These are phyloP conservation scores for Apocynum venetum DNA, from an alignment of 257 asterid genomes.

Conservation along the genomic window DNA sequence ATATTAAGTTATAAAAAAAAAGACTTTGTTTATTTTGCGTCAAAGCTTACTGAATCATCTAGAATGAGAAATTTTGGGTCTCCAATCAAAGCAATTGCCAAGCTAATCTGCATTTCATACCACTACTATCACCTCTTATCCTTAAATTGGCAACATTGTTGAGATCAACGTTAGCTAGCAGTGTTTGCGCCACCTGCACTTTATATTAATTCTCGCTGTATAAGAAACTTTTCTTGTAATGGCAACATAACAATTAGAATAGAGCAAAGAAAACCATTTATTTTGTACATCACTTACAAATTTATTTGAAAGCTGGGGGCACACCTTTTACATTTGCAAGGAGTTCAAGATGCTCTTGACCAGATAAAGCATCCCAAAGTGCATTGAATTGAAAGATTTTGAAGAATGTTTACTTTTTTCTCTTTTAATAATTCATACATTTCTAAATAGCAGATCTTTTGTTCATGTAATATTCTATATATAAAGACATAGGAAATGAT, in stretches of 20 bases:
- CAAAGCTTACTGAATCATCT: slow-evolving; percentile 32
- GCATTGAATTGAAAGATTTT: slow-evolving; percentile 27
- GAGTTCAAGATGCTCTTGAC: slow-evolving; percentile 35
- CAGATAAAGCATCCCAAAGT: slow-evolving; percentile 35
- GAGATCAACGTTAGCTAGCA: slow-evolving; percentile 28
- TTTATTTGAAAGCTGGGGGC: slow-evolving; percentile 13
- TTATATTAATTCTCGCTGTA: background rate
- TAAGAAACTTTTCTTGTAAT: background rate
- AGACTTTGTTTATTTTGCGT: background rate
- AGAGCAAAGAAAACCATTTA: background rate
- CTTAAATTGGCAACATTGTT: slow-evolving; percentile 23
- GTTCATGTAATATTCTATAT: background rate
- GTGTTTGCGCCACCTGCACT: slow-evolving; percentile 23
- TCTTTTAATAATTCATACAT: background rate
- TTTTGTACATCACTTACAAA: slow-evolving; percentile 18
- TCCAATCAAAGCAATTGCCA: slow-evolving; percentile 38
- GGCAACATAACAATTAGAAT: background rate
- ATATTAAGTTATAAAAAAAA: background rate
- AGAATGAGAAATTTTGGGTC: slow-evolving; percentile 30
- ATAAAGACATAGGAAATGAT: background rate
- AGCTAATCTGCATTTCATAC: slow-evolving; percentile 35
- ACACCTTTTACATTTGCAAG: slow-evolving; percentile 40
- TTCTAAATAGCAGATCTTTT: background rate
- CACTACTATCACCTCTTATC: slow-evolving; percentile 35
- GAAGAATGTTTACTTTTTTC: slow-evolving; percentile 6